Evolutionary conservation across 768 basidiomycete genomes (phyloP).

Genomic region (Naganishia vishniacii): DNA sequence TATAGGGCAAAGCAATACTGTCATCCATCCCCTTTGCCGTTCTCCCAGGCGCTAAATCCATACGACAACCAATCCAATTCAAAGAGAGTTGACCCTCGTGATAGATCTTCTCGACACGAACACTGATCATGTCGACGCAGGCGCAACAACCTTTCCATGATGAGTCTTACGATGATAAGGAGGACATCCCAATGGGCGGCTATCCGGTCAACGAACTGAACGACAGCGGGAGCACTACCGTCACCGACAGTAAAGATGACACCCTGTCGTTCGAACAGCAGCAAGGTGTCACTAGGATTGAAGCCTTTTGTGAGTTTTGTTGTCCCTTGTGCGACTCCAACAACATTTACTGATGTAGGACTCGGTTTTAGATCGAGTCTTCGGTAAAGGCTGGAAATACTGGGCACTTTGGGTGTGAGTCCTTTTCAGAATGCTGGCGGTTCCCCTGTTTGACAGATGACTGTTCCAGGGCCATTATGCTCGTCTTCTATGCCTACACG

Average conservation of each 20-base stretch:
- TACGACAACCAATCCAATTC: too few relatives aligned
- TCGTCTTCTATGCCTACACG: slow-evolving; percentile 35
- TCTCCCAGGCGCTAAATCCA: too few relatives aligned
- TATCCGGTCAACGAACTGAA: slow-evolving; percentile 4
- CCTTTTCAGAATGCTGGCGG: neutral
- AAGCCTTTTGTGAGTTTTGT: slow-evolving; percentile 36
- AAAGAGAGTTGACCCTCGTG: too few relatives aligned
- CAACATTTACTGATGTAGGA: neutral
- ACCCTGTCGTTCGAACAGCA: slow-evolving; percentile 29
- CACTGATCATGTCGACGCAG: neutral
- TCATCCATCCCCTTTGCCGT: neutral
- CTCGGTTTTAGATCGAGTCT: slow-evolving; percentile 34
- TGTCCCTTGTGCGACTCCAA: neutral
- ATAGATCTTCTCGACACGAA: too few relatives aligned
- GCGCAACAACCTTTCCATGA: slow-evolving; percentile 2
- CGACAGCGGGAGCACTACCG: neutral
- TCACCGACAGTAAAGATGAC: neutral
- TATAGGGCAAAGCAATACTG: too few relatives aligned
- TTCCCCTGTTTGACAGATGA: neutral
- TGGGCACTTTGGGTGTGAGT: slow-evolving; percentile 33
- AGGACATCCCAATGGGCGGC: neutral
- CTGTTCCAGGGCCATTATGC: slow-evolving; percentile 27
- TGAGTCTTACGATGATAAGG: slow-evolving; percentile 5
- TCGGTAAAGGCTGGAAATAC: slow-evolving; percentile 37
- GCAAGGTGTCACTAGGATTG: slow-evolving; percentile 39